phyloP scores from a whole-genome alignment of 768 basidiomycete genomes.

The Tylopilus rubrobrunneus region DNA sequence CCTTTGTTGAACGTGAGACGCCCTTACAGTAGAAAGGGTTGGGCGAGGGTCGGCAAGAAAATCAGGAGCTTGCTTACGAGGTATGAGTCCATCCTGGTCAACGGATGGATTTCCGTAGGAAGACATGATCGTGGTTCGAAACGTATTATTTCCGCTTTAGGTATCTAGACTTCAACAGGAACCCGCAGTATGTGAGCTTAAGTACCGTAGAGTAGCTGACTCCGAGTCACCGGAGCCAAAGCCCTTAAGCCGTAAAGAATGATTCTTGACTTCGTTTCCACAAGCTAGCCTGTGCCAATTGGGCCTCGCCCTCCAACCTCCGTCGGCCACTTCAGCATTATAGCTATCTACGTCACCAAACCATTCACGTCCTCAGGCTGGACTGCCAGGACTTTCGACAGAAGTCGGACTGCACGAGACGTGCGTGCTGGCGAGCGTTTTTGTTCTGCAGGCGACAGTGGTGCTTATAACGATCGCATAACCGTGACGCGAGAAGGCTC shows the following conservation, averaged over 20 bases:
- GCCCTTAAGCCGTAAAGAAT: constrained; percentile 7
- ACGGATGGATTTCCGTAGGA: constrained; percentile 64
- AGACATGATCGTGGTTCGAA: constrained; percentile 21
- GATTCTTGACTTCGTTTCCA: background rate
- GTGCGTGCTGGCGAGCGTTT: no score
- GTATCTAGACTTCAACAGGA: background rate
- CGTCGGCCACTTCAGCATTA: background rate
- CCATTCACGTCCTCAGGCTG: constrained; percentile 10
- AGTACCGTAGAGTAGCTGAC: no score
- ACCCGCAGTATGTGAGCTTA: no score
- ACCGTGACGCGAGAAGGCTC: no score
- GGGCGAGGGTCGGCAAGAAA: background rate
- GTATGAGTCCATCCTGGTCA: constrained; percentile 63
- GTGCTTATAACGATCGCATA: no score
- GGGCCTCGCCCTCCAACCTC: background rate
- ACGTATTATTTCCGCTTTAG: constrained; percentile 2
- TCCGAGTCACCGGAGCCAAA: background rate
- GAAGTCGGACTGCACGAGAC: no score
- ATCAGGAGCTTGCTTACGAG: constrained; percentile 41
- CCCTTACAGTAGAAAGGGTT: constrained; percentile 35
- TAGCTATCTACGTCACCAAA: constrained; percentile 11
- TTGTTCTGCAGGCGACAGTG: no score
- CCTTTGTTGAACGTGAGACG: constrained; percentile 66
- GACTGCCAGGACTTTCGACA: background rate
- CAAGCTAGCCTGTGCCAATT: background rate